A percentile compares a stretch with the other conserved stretches of the same genome.
Conservation (phyloP, 1,139 yeast genomes). For the Suhomyces coccinellae region DNA sequence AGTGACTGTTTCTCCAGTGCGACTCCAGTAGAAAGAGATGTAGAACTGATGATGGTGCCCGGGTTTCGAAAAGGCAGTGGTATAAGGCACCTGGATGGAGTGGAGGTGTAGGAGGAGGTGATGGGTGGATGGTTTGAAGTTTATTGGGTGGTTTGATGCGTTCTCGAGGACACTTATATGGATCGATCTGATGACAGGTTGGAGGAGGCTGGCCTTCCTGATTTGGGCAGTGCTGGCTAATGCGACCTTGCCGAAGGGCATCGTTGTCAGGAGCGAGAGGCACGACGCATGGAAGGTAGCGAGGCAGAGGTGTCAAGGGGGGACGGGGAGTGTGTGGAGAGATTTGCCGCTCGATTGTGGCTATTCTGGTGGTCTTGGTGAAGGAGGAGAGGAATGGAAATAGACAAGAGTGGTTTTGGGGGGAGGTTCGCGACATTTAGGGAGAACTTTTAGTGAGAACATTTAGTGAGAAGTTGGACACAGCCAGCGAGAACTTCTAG, state of each 20-base stretch:
- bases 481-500: not conserved
- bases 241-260: not conserved
- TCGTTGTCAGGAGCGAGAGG: slow-evolving; percentile 2
- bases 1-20: no score
- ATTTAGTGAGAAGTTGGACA: not conserved
- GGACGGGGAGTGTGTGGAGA: not conserved
- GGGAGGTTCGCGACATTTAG: not conserved
- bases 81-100: no score
- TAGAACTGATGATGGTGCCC: no score
- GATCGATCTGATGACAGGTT: not conserved
- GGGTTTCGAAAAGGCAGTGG: no score
- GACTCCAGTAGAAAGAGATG: no score
- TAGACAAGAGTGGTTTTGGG: not conserved
- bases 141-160: no score
- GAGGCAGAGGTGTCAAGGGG: not conserved
- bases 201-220: not conserved
- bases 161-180: not conserved
- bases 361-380: not conserved
- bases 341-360: not conserved
- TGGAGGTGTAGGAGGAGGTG: no score
- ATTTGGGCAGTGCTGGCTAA: slow-evolving; percentile 1
- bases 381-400: not conserved
- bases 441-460: not conserved
- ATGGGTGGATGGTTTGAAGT: no score
- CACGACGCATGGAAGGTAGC: slow-evolving; percentile 2